A percentile compares a stretch with the other conserved stretches of the same genome.
Evolutionary conservation across 2,329 filamentous ascomycete genomes (phyloP).

Genomic region (Fusarium sp.): DNA sequence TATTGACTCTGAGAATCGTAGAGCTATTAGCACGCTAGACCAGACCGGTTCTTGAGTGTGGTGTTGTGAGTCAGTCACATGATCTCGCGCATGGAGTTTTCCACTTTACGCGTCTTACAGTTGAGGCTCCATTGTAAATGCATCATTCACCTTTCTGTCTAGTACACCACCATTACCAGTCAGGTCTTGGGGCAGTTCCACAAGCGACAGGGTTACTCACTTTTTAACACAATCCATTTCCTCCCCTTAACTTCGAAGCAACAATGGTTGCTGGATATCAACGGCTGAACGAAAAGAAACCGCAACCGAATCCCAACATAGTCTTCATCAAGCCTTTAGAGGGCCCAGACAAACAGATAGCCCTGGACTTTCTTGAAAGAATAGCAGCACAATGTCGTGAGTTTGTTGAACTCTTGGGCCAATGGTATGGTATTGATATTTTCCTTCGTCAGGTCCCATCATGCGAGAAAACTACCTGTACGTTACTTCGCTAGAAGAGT

Average conservation of each 20-base stretch:
- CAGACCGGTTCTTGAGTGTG: not conserved
- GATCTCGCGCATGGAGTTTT: conserved; percentile 14
- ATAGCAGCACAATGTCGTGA: conserved; percentile 83
- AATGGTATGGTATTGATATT: conserved; percentile 3
- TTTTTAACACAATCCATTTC: not conserved
- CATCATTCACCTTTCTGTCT: conserved; percentile 23
- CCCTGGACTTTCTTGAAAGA: conserved; percentile 78
- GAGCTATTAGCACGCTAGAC: no score
- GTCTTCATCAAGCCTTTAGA: conserved; percentile 87
- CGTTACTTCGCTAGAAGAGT: conserved; percentile 82
- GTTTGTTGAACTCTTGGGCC: conserved; percentile 31
- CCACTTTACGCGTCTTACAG: conserved; percentile 29
- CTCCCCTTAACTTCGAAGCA: not conserved
- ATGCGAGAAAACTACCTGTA: conserved; percentile 75
- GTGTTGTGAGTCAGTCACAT: conserved; percentile 20
- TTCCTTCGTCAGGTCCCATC: conserved; percentile 66
- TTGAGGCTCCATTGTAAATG: conserved; percentile 1
- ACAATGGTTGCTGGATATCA: conserved; percentile 82
- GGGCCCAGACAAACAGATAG: conserved; percentile 70
- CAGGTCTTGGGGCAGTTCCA: not conserved
- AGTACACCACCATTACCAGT: not conserved
- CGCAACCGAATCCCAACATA: conserved; percentile 81
- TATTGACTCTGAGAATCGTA: no score
- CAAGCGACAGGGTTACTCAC: not conserved
- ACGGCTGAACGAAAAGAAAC: conserved; percentile 79